A percentile compares a stretch with the other conserved stretches of the same genome.
Evolutionary conservation across 164 flowering plant species (phyloP).

Genomic region (Tetrastigma voinierianum): DNA sequence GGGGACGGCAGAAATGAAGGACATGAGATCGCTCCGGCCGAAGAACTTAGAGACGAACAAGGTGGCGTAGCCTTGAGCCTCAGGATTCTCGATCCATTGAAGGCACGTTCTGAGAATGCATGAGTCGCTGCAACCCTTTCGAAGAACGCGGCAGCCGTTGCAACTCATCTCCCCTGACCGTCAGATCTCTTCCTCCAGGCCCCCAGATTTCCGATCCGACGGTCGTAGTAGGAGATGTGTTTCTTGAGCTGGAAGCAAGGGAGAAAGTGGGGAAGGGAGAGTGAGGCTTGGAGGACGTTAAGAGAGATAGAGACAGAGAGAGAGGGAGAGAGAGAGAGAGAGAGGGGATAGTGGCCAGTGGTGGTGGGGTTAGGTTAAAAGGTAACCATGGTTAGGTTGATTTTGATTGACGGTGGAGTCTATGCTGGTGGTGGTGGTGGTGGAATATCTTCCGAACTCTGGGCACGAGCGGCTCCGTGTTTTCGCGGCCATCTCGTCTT

Average conservation of each 20-base stretch:
- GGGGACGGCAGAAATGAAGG: constrained; percentile 73
- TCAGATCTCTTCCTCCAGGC: neutral
- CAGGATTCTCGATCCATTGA: constrained; percentile 62
- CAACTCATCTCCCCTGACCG: constrained; percentile 58
- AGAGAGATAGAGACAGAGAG: neutral
- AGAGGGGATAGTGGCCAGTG: neutral
- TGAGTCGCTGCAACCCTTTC: constrained; percentile 77
- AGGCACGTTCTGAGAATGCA: constrained; percentile 69
- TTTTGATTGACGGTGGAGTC: neutral
- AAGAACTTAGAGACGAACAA: constrained; percentile 82
- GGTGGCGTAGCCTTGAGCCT: constrained; percentile 80
- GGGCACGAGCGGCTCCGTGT: constrained; percentile 46
- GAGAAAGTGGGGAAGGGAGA: neutral
- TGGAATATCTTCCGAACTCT: constrained; percentile 35
- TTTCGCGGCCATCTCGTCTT: constrained; percentile 30
- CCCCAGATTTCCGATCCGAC: no score
- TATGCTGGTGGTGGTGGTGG: constrained; percentile 1
- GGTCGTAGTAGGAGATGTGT: neutral
- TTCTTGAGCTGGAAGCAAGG: neutral
- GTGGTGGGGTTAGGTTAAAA: constrained; percentile 8
- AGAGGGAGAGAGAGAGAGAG: constrained; percentile 6
- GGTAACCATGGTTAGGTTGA: constrained; percentile 27
- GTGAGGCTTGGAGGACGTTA: neutral
- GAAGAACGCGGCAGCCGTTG: constrained; percentile 81
- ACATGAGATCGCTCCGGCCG: constrained; percentile 83